phyloP scores from a whole-genome alignment of 1,139 yeast genomes.

The Torulaspora globosa region DNA sequence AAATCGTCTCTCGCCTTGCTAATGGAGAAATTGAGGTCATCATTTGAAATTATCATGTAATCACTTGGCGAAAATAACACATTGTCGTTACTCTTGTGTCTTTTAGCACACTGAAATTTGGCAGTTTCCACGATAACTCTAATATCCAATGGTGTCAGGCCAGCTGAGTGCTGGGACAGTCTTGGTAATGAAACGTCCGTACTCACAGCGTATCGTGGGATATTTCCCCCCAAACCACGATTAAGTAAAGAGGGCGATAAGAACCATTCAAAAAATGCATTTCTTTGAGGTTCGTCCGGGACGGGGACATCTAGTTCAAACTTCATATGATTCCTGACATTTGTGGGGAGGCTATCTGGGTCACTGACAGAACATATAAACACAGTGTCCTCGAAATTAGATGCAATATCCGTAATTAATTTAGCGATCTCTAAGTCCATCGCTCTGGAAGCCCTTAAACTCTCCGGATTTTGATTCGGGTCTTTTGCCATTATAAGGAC shows the following conservation, averaged over 20 bases:
- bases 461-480: slow-evolving; percentile 51
- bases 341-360: slow-evolving; percentile 63
- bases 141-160: slow-evolving; percentile 82
- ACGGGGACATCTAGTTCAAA: slow-evolving; percentile 75
- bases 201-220: slow-evolving; percentile 32
- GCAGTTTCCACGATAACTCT: slow-evolving; percentile 67
- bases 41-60: slow-evolving; percentile 45
- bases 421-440: slow-evolving; percentile 58
- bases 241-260: slow-evolving; percentile 35
- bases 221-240: slow-evolving; percentile 1
- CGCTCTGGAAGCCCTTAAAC: slow-evolving; percentile 41
- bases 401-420: slow-evolving; percentile 54
- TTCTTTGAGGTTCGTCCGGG: slow-evolving; percentile 74
- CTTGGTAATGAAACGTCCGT: slow-evolving; percentile 56
- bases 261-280: slow-evolving; percentile 52
- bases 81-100: slow-evolving; percentile 39
- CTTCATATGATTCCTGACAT: slow-evolving; percentile 62
- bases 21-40: slow-evolving; percentile 69
- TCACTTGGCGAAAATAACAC: slow-evolving; percentile 38
- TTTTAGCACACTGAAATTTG: slow-evolving; percentile 51
- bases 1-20: slow-evolving; percentile 80
- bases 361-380: slow-evolving; percentile 71
- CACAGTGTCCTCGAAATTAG: slow-evolving; percentile 42
- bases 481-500: slow-evolving; percentile 66
- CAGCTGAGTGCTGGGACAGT: slow-evolving; percentile 85